phyloP scores from a whole-genome alignment of 768 basidiomycete species.

The Cyclocybe cylindracea region DNA sequence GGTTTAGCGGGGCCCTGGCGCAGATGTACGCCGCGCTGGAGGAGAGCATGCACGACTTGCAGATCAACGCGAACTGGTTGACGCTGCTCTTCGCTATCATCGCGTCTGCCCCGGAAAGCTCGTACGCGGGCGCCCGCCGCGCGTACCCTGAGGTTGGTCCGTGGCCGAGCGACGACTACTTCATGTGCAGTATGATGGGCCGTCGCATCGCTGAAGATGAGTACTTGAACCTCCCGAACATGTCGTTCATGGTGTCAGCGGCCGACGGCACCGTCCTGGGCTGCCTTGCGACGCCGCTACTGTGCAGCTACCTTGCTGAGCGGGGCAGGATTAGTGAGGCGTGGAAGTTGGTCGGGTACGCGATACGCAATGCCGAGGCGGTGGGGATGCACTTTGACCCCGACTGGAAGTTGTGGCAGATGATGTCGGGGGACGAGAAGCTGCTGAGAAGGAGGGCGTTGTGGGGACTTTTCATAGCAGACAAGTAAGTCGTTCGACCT shows the following conservation, averaged over 20 bases:
- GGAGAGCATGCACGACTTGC: conserved; percentile 37
- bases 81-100: conserved; percentile 50
- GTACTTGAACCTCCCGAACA: conserved; percentile 33
- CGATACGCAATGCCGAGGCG: conserved; percentile 39
- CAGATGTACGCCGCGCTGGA: conserved; percentile 37
- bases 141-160: background rate
- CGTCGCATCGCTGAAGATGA: conserved; percentile 48
- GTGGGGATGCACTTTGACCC: conserved; percentile 48
- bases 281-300: conserved; percentile 46
- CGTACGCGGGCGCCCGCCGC: conserved; percentile 16
- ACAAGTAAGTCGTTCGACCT: conserved; percentile 34
- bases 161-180: conserved; percentile 29
- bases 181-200: conserved; percentile 45
- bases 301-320: conserved; percentile 46
- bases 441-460: conserved; percentile 41
- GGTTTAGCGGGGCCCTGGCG: conserved; percentile 42
- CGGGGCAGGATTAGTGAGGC: conserved; percentile 50
- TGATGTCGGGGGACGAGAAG: conserved; percentile 44
- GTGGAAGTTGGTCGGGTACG: conserved; percentile 46
- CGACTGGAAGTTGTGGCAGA: conserved; percentile 40
- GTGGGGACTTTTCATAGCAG: conserved; percentile 44
- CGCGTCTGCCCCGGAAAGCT: conserved; percentile 37
- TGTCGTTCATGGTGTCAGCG: conserved; percentile 37
- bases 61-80: conserved; percentile 53
- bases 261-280: conserved; percentile 48